These are phyloP conservation scores for Cokeromyces recurvatus DNA, from an alignment of 371 early-diverging fungal genomes.

Conservation along the genomic window DNA sequence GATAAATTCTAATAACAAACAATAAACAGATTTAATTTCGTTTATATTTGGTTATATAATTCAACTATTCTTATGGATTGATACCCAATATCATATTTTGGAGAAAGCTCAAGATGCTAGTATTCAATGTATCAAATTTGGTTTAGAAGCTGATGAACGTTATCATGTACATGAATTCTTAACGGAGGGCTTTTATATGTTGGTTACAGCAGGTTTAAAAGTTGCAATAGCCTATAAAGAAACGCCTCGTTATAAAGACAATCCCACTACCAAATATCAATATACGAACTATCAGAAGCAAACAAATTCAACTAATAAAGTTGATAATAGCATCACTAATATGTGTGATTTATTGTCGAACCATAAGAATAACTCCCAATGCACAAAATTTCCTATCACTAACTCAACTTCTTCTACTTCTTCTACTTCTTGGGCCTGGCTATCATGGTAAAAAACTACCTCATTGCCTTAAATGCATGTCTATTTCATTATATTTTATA, in stretches of 20 bases:
- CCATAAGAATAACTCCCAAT: no score
- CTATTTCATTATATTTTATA: no score
- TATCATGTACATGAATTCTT: conserved; percentile 60
- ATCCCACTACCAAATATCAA: not conserved
- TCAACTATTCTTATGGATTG: conserved; percentile 44
- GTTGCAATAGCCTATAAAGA: conserved; percentile 63
- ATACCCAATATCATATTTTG: conserved; percentile 45
- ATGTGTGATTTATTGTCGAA: no score
- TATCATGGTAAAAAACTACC: no score
- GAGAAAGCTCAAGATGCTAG: conserved; percentile 49
- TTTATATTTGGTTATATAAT: conserved; percentile 41
- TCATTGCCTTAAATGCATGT: no score
- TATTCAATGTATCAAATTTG: conserved; percentile 44
- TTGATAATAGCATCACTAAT: no score
- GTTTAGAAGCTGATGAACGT: conserved; percentile 52
- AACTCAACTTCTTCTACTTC: no score
- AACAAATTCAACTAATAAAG: no score
- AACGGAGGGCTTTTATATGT: conserved; percentile 50
- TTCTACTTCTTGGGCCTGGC: no score
- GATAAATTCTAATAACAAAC: no score
- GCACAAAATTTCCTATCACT: no score
- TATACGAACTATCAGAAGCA: no score
- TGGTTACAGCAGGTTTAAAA: conserved; percentile 51
- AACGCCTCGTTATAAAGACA: conserved; percentile 24
- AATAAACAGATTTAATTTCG: not conserved